Base-by-base conservation (phyloP, 371 early-diverging fungal species). In the Entomophthora muscae region DNA sequence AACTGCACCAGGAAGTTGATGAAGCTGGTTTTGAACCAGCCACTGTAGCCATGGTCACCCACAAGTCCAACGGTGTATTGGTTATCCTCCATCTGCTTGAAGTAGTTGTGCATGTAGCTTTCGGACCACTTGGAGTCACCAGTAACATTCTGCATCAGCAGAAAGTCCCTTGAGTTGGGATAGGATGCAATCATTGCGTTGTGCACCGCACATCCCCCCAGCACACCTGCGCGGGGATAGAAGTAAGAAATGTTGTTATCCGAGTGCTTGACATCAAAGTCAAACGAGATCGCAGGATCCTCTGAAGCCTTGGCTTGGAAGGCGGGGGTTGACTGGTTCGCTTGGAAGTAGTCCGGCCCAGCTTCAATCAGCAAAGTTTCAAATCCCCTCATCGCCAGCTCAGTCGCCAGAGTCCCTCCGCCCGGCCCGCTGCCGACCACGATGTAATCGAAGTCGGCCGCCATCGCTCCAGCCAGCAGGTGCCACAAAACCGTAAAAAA, bases 81-180 rank as follows among this genome's bases (percentile, higher is more conserved):
- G 23, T 61, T 61, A 24, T 51, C 12, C 23, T 61, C 61, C 42
- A 61, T 32, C 7, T 23, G 61, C 5, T 63, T 53, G 30, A 53
- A 63, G n/a, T 63, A 63, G 17, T 61, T 61, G 28, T 54, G 53
- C n/a, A 63, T 23, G 22, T 28, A 53, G 2, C 17, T n/a, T 52
- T 63, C 63, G 7, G 1, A 3, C 53, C 53, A 63, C 1, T 1
- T 17, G 3, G 2, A 3, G 22, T 63, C 30, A 1, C 31, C 31
- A 2, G 63, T 63, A 1, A 54, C 17, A 26, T 53, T n/a, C 1
- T 17, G 23, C 53, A 63, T 12, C 30, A 23, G 2, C 1, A 17
- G 23, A 29, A 63, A 63, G 22, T 63, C 63, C 12, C 30, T 1
- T 1, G 1, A 3, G 3, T 63, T 52, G 10, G 63, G 63, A n/a